Base-by-base conservation (phyloP, 257 asterid species). In the Scutellaria baicalensis region DNA sequence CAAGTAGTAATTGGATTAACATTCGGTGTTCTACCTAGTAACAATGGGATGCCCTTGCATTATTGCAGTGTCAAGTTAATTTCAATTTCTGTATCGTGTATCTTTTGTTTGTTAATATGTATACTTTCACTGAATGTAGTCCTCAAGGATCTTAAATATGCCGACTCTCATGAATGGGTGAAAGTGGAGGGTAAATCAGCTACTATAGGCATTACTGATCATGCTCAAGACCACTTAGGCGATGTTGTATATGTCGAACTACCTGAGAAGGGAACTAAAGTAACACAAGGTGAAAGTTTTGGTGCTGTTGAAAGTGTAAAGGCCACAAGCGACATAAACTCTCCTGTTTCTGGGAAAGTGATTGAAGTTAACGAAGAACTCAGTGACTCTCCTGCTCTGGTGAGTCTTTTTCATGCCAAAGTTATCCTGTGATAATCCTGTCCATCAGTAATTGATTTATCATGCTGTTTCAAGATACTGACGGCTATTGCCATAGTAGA, bases 301-400 rank as follows among this genome's bases (percentile, higher is more conserved):
- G 99, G 97, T 59, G 96, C 99, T 56, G 97, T 93, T 50, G 99
- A 93, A 80, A 93, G 99, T 75, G 99, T 91, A 60, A 93, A 91
- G 76, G 99, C 99, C 9, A 84, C 97, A 11, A 93, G 97, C 59
- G 96, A 93, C 82, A 77, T 91, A 44, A 81, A 93, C 84, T 91
- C 99, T 69, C 99, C 99, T 9, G 71, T 93, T 79, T 89, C 99
- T 0, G 99, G 97, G 64, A 89, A 84, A 83, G 97, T 93, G 36
- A 72, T 86, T 5, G 86, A 83, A 67, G 95, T 93, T 63, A 93
- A 93, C 74, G 78, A 75, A 35, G 78, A 84, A 71, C 99, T 93
- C 61, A 79, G 12, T 16, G 73, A 63, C 12, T 88, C 95, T 70
- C 99, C 99, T 77, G 97, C 85, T 78, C 66, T 87, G 91, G 99